These are phyloP conservation scores for Selenicereus undatus DNA, from an alignment of 148 eudicot genomes.

Conservation along the genomic window DNA sequence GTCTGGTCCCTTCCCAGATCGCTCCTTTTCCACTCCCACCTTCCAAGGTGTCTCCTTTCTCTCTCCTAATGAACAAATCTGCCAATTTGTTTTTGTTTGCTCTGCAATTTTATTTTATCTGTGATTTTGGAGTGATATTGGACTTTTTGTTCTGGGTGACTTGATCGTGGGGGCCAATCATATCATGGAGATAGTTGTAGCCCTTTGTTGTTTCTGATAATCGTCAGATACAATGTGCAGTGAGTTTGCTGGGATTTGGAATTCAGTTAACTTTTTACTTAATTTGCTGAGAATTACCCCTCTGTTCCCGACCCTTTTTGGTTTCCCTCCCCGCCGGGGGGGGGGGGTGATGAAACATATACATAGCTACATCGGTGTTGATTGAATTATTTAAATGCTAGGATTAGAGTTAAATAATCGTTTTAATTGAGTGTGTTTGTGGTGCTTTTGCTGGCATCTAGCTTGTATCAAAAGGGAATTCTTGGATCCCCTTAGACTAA, in stretches of 20 bases:
- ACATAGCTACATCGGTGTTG: background rate
- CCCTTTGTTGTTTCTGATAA: slow-evolving; percentile 12
- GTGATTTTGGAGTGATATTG: background rate
- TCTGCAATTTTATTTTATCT: background rate
- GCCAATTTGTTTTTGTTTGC: background rate
- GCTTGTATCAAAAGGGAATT: slow-evolving; percentile 17
- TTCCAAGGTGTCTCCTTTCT: slow-evolving; percentile 46
- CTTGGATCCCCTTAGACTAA: background rate
- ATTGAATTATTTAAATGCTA: background rate
- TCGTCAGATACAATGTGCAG: slow-evolving; percentile 7
- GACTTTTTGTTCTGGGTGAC: background rate
- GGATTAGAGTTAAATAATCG: background rate
- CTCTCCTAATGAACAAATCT: background rate
- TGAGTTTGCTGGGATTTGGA: slow-evolving; percentile 6
- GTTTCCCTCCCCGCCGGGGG: background rate
- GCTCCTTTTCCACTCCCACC: slow-evolving; percentile 42
- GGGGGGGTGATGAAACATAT: background rate
- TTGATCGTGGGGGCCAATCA: background rate
- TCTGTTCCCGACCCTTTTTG: too few relatives aligned
- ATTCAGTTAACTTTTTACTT: slow-evolving; percentile 6
- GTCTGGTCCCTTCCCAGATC: slow-evolving; percentile 30
- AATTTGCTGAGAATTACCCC: background rate
- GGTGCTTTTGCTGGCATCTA: background rate
- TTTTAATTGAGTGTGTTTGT: background rate
- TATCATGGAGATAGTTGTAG: background rate